These are phyloP conservation scores for Dentipellis sp. DNA, from an alignment of 768 basidiomycete species.

Conservation along the genomic window DNA sequence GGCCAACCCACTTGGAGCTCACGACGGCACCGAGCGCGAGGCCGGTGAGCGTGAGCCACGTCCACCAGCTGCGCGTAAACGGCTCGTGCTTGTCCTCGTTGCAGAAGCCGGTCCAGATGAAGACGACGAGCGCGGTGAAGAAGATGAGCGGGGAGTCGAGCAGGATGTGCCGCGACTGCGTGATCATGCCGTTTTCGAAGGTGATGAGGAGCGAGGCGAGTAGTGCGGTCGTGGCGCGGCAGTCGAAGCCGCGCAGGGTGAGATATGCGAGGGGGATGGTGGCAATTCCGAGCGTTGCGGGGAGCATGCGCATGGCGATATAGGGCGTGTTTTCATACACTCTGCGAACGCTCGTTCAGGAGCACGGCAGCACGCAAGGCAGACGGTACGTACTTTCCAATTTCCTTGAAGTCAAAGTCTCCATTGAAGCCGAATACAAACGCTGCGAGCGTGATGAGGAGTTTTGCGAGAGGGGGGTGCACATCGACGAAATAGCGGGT, in stretches of 20 bases:
- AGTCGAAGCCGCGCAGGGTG: conserved; percentile 87
- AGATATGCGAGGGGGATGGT: conserved; percentile 89
- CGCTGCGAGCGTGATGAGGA: conserved; percentile 87
- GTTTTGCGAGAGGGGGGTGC: conserved; percentile 93
- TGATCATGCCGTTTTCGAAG: conserved; percentile 94
- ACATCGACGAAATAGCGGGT: conserved; percentile 90
- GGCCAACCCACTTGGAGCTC: conserved; percentile 96
- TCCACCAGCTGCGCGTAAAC: conserved; percentile 88
- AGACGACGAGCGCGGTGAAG: conserved; percentile 86
- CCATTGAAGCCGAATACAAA: conserved; percentile 87
- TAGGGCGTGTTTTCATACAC: conserved; percentile 85
- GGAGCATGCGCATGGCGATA: conserved; percentile 95
- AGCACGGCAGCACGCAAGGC: background rate
- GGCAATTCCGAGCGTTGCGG: conserved; percentile 79
- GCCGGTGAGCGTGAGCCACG: conserved; percentile 82
- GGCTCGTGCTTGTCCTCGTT: conserved; percentile 83
- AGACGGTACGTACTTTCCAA: conserved; percentile 68
- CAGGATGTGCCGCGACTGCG: conserved; percentile 94
- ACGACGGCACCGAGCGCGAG: conserved; percentile 86
- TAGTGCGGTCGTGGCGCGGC: conserved; percentile 85
- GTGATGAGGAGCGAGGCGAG: conserved; percentile 87
- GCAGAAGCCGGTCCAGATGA: conserved; percentile 84
- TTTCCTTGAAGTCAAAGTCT: conserved; percentile 94
- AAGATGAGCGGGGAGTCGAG: conserved; percentile 98
- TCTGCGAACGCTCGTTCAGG: conserved; percentile 29